Conservation (phyloP, 768 basidiomycete genomes). For the Auriscalpium vulgare region DNA sequence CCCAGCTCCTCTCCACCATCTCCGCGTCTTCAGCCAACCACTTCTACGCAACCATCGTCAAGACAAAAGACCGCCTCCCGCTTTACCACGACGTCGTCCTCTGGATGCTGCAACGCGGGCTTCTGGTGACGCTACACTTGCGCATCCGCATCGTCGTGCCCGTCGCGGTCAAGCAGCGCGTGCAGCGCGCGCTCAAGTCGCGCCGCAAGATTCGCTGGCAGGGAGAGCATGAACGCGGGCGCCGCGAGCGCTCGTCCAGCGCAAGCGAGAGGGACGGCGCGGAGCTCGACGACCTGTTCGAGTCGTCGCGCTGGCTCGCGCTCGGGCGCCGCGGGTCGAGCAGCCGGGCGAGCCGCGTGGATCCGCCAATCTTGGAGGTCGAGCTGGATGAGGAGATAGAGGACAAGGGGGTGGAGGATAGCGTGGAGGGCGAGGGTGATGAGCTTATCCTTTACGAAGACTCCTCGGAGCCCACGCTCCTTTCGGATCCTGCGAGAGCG, state of each 20-base stretch:
- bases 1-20: slow-evolving; percentile 65
- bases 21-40: slow-evolving; percentile 66
- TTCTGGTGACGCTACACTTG: slow-evolving; percentile 79
- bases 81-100: slow-evolving; percentile 76
- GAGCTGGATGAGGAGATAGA: slow-evolving; percentile 22
- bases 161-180: slow-evolving; percentile 61
- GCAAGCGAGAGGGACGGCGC: neutral
- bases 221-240: slow-evolving; percentile 14
- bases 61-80: slow-evolving; percentile 55
- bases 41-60: slow-evolving; percentile 75
- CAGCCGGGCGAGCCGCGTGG: slow-evolving; percentile 22
- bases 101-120: slow-evolving; percentile 86
- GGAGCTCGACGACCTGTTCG: slow-evolving; percentile 4
- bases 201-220: slow-evolving; percentile 30
- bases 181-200: slow-evolving; percentile 31
- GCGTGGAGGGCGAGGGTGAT: slow-evolving; percentile 29
- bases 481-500: slow-evolving; percentile 76
- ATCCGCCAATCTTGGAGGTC: slow-evolving; percentile 20
- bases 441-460: slow-evolving; percentile 35
- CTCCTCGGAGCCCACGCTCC: slow-evolving; percentile 53
- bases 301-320: slow-evolving; percentile 33
- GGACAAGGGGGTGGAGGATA: slow-evolving; percentile 19
- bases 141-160: slow-evolving; percentile 81
- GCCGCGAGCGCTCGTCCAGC: slow-evolving; percentile 16
- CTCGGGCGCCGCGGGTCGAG: slow-evolving; percentile 48